Conservation (phyloP, 805 yeast genomes). For the Cyberlindnera lachancei region DNA sequence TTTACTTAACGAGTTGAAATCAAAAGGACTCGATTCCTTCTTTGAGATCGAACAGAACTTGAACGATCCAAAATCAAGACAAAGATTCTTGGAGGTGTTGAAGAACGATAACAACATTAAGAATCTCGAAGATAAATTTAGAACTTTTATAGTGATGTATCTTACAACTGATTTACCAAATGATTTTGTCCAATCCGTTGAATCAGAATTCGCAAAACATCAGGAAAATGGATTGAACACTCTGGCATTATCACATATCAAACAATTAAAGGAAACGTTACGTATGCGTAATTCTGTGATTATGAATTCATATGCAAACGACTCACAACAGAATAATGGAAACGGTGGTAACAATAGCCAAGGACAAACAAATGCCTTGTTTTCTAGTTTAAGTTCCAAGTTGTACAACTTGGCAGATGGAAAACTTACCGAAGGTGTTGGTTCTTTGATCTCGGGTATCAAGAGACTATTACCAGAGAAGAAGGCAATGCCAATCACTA, state of each 20-base stretch:
- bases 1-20: slow-evolving; percentile 72
- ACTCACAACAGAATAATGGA: slow-evolving; percentile 16
- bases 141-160: slow-evolving; percentile 80
- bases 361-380: slow-evolving; percentile 42
- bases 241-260: slow-evolving; percentile 62
- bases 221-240: slow-evolving; percentile 59
- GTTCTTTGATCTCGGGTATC: slow-evolving; percentile 80
- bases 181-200: slow-evolving; percentile 53
- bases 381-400: slow-evolving; percentile 68
- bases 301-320: slow-evolving; percentile 27
- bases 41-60: slow-evolving; percentile 91
- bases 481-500: slow-evolving; percentile 82
- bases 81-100: slow-evolving; percentile 53
- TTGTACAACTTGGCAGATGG: slow-evolving; percentile 80
- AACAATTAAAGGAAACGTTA: slow-evolving; percentile 72
- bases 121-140: slow-evolving; percentile 73
- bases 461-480: slow-evolving; percentile 83
- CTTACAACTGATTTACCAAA: slow-evolving; percentile 43
- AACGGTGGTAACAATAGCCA: no score
- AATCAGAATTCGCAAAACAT: slow-evolving; percentile 44
- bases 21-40: slow-evolving; percentile 81
- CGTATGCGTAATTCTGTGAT: slow-evolving; percentile 40
- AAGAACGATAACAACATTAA: slow-evolving; percentile 40
- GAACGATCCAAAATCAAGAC: slow-evolving; percentile 45
- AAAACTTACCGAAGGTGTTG: slow-evolving; percentile 80